Conservation (phyloP, 2,329 filamentous ascomycete genomes). For the Penicillium frequentans region DNA sequence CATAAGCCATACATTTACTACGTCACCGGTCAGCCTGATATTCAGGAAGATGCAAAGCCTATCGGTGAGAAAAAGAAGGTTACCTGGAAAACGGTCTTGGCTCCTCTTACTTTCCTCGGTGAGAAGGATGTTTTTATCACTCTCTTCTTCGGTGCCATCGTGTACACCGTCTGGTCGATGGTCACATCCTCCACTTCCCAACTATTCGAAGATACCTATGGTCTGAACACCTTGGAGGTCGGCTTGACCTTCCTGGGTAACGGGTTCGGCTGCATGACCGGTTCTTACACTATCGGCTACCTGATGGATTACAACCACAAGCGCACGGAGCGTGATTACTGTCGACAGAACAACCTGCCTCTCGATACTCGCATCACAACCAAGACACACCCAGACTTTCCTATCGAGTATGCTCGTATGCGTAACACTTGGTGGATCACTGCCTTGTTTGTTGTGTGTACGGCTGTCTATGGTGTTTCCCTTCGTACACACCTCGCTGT, state of each 20-base stretch:
- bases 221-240: conserved; percentile 40
- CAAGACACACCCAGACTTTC: conserved; percentile 40
- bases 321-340: conserved; percentile 34
- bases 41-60: conserved; percentile 14
- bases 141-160: conserved; percentile 45
- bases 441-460: conserved; percentile 36
- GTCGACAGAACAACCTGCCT: conserved; percentile 29
- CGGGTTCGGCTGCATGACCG: conserved; percentile 44
- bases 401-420: conserved; percentile 41
- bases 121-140: conserved; percentile 50
- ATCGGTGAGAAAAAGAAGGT: conserved; percentile 25
- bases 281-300: conserved; percentile 43
- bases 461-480: conserved; percentile 34
- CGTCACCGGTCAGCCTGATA: conserved; percentile 19
- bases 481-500: conserved; percentile 31
- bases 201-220: conserved; percentile 38
- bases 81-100: conserved; percentile 34
- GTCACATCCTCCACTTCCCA: conserved; percentile 47
- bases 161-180: conserved; percentile 53
- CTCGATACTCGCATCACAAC: conserved; percentile 27
- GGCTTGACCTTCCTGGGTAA: conserved; percentile 46
- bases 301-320: conserved; percentile 46
- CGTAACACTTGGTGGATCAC: conserved; percentile 44
- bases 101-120: conserved; percentile 42
- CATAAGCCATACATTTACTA: conserved; percentile 43